Evolutionary conservation across 1,284 basidiomycete genomes (phyloP), one percentile per base, ranked within the genome.

Genomic region (Hypsizygus ulmarius): DNA sequence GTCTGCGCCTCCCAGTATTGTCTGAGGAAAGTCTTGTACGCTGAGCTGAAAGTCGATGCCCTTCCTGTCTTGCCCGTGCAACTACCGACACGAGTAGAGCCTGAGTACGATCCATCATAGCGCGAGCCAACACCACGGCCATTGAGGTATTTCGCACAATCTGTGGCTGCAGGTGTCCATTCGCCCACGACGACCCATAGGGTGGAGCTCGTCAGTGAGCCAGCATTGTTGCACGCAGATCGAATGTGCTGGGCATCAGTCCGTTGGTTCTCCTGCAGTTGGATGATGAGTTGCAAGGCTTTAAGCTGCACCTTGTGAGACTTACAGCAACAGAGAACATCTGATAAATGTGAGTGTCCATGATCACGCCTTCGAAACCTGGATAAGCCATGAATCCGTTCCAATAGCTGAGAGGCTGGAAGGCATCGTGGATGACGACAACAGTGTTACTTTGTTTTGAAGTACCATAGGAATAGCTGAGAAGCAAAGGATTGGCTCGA

Each of bases 1-100:
- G 75, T 75, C 64, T 97, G 94, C 0, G 89, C 88, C 64, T 95
- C 92, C 82, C 85, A 97, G 67, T 79, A 85, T 63, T 87, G 77
- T 42, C 89, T 72, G 47, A 97, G 70, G 75, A 90, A 91, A 1
- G 74, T 79, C 78, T 93, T 96, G 77, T 92, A 97, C 50, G 72
- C 75, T 16, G 77, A 66, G 59, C 82, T 89, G 69, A 95, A 97
- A 12, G 75, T 71, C 5, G 78, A 77, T 2, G 79, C 84, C 33
- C 72, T 74, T 21, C 94, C 94, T 0, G 90, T 87, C 58, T 83
- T 68, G 28, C 79, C 84, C 0, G 56, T 61, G 70, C 95, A 98
- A 58, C 77, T 85, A 39, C 90, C 93, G 37, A 90, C 75, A 29
- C 63, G 63, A 0, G 74, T 66, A 2, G 86, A 87, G 16, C 85